Conservation (phyloP, 257 asterid genomes). For the Schizonepeta tenuifolia region DNA sequence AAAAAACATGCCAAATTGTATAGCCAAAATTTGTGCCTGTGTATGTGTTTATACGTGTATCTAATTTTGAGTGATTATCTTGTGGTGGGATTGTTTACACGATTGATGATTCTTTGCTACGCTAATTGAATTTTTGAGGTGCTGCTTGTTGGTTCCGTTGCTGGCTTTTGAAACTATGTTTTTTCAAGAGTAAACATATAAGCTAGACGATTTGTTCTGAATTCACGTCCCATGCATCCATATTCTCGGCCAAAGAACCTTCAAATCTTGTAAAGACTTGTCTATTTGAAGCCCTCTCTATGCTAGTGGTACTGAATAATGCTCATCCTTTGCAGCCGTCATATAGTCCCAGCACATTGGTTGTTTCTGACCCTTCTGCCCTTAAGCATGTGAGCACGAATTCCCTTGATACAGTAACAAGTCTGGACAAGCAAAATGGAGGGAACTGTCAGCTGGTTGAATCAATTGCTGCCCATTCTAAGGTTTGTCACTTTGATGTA, state of each 20-base stretch:
- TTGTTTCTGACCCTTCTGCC: slow-evolving; percentile 25
- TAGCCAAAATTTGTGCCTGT: not conserved
- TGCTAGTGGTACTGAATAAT: slow-evolving; percentile 18
- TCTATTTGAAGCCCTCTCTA: not conserved
- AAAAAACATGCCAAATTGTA: not conserved
- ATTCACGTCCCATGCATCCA: not conserved
- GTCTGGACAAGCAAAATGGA: slow-evolving; percentile 33
- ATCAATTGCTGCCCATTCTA: slow-evolving; percentile 32
- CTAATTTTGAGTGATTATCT: not conserved
- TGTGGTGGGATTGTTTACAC: not conserved
- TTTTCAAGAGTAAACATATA: not conserved
- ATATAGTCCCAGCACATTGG: slow-evolving; percentile 26
- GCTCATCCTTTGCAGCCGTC: slow-evolving; percentile 32
- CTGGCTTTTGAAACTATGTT: not conserved
- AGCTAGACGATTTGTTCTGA: slow-evolving; percentile 6
- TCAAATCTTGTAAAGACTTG: not conserved
- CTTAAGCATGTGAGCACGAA: slow-evolving; percentile 25
- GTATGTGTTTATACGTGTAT: not conserved
- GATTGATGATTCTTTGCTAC: slow-evolving; percentile 8
- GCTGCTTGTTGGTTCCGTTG: not conserved
- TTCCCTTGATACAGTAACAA: slow-evolving; percentile 26
- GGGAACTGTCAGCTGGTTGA: slow-evolving; percentile 31
- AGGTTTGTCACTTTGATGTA: slow-evolving; percentile 41
- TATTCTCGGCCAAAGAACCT: not conserved
- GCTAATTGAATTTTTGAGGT: not conserved